Evolutionary conservation across 202 grass and related monocot genomes (phyloP).

Genomic region (Zizania palustris): DNA sequence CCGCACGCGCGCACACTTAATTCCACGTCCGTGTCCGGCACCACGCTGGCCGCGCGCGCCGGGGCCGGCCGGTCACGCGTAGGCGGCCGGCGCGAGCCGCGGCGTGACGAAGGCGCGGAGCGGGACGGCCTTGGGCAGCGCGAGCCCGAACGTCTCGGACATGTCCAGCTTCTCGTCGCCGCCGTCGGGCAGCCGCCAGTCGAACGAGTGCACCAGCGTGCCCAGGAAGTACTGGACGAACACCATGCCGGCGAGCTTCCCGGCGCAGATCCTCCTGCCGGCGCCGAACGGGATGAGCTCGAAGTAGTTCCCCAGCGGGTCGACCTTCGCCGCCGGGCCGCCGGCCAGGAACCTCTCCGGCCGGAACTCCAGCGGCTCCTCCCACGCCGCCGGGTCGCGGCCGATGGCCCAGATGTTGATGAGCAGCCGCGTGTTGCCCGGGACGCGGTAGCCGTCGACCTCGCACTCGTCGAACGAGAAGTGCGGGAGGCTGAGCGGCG

Average conservation of each 20-base stretch:
- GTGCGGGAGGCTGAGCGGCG: slow-evolving; percentile 82
- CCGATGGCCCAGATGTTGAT: slow-evolving; percentile 89
- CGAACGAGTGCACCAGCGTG: slow-evolving; percentile 62
- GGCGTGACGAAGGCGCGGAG: slow-evolving; percentile 56
- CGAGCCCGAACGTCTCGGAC: slow-evolving; percentile 65
- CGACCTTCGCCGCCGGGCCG: slow-evolving; percentile 39
- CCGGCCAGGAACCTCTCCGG: slow-evolving; percentile 64
- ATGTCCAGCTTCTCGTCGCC: slow-evolving; percentile 65
- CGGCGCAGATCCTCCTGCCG: slow-evolving; percentile 74
- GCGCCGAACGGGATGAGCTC: slow-evolving; percentile 88
- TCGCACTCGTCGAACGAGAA: slow-evolving; percentile 75
- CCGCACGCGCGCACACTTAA: no score
- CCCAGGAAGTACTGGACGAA: slow-evolving; percentile 86
- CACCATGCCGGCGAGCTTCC: slow-evolving; percentile 76
- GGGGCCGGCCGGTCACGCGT: slow-evolving; percentile 6
- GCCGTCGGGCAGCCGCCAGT: slow-evolving; percentile 57
- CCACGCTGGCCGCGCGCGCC: no score
- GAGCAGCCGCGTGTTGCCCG: slow-evolving; percentile 60
- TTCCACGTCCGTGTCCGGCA: no score
- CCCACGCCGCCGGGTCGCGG: slow-evolving; percentile 60
- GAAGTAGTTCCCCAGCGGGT: slow-evolving; percentile 74
- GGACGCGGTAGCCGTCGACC: slow-evolving; percentile 53
- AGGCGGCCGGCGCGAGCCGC: slow-evolving; percentile 47
- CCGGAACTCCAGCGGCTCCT: slow-evolving; percentile 61
- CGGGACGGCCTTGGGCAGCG: slow-evolving; percentile 70